phyloP scores from a whole-genome alignment of 1,284 basidiomycete species.

The Farysia itapuensis region DNA sequence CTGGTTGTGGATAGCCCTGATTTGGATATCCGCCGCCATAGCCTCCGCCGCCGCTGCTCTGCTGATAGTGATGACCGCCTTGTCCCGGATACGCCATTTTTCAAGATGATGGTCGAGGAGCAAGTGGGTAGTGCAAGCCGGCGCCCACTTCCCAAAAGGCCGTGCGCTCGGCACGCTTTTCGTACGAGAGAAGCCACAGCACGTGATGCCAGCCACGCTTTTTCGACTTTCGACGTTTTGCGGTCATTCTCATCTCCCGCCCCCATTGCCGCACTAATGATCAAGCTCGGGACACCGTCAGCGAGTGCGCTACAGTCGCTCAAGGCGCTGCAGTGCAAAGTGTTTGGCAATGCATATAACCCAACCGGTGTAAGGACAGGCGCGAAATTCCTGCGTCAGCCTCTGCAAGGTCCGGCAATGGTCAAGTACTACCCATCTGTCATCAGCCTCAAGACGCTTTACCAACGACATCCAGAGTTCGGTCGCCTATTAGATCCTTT shows the following conservation, averaged over 20 bases:
- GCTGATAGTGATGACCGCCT: constrained; percentile 46
- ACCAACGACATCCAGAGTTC: constrained; percentile 13
- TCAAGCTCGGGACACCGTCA: constrained; percentile 33
- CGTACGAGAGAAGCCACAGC: neutral
- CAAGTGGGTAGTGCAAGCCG: neutral
- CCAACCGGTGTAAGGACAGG: constrained; percentile 46
- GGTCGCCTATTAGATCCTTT: constrained; percentile 26
- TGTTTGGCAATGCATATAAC: constrained; percentile 47
- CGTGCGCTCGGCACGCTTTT: neutral
- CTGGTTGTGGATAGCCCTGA: constrained; percentile 25
- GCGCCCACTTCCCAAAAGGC: neutral
- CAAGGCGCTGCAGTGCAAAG: constrained; percentile 39
- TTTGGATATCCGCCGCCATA: constrained; percentile 31
- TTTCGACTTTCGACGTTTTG: neutral
- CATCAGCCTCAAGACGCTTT: constrained; percentile 39
- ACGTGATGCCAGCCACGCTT: neutral
- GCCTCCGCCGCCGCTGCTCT: constrained; percentile 24
- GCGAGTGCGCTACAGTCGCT: constrained; percentile 34
- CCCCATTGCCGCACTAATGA: neutral
- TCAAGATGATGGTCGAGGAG: neutral
- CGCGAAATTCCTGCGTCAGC: constrained; percentile 45
- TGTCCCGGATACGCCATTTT: constrained; percentile 51
- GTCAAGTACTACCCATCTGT: constrained; percentile 53
- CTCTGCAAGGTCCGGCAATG: constrained; percentile 53
- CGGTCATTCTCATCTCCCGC: neutral